Conservation (phyloP, 306 rosid species). For the Cicer yamashitae region DNA sequence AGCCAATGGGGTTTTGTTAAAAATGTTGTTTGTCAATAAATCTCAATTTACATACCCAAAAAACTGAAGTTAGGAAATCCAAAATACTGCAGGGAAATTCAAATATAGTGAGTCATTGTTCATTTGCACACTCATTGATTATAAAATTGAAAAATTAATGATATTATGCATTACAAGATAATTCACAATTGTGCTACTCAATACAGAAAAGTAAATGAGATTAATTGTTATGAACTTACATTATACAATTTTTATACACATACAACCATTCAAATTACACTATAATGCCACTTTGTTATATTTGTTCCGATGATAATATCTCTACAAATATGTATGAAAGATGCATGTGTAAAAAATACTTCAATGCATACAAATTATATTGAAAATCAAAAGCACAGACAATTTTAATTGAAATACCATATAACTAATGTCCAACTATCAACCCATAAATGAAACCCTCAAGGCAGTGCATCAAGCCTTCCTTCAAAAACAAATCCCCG, state of each 20-base stretch:
- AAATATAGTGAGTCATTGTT: conserved; percentile 11
- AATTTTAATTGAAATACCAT: conserved; percentile 34
- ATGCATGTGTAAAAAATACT: not conserved
- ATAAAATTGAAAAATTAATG: conserved; percentile 39
- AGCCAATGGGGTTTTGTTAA: not conserved
- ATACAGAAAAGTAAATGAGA: not conserved
- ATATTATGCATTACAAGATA: conserved; percentile 33
- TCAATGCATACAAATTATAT: not conserved
- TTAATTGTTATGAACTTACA: not conserved
- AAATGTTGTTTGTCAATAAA: not conserved
- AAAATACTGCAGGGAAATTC: not conserved
- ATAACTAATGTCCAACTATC: conserved; percentile 36
- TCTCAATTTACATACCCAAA: not conserved
- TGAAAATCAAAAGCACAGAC: conserved; percentile 14
- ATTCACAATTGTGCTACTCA: conserved; percentile 25
- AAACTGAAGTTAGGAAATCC: too few species aligned
- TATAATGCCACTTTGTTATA: not conserved
- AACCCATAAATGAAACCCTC: conserved; percentile 39
- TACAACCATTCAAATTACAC: not conserved
- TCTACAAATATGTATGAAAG: not conserved
- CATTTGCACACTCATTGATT: conserved; percentile 19
- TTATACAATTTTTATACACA: not conserved
- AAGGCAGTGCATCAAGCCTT: conserved; percentile 71
- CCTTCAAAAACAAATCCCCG: conserved; percentile 80
- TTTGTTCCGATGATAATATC: not conserved